A percentile compares a stretch with the other conserved stretches of the same genome.
Conservation (phyloP, 768 basidiomycete genomes). For the Boletales sp. region DNA sequence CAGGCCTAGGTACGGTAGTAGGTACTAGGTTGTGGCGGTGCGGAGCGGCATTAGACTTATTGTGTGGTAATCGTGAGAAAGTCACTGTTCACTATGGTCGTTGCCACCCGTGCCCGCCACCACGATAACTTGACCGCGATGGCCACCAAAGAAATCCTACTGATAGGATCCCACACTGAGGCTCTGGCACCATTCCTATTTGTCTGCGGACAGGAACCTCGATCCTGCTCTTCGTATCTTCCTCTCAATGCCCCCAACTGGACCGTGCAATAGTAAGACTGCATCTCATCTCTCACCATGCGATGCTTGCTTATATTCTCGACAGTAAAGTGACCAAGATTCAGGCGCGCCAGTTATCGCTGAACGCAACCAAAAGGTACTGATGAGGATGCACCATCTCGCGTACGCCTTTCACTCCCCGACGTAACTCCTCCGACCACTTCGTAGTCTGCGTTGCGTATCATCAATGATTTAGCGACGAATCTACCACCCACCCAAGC, state of each 20-base stretch:
- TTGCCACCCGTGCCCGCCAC: no score
- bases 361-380: conserved; percentile 89
- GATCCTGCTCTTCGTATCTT: conserved; percentile 78
- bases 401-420: conserved; percentile 36
- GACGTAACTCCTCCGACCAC: conserved; percentile 4
- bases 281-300: not conserved
- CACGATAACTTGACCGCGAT: no score
- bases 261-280: conserved; percentile 89
- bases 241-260: conserved; percentile 92
- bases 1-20: no score
- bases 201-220: conserved; percentile 46
- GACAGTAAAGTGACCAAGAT: conserved; percentile 93
- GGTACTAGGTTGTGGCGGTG: no score
- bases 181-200: no score
- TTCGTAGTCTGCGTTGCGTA: conserved; percentile 82
- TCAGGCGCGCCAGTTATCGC: conserved; percentile 86
- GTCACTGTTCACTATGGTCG: no score
- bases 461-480: conserved; percentile 89
- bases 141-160: no score
- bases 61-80: no score
- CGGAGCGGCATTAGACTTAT: no score
- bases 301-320: conserved; percentile 1
- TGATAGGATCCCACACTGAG: no score
- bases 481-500: conserved; percentile 92
- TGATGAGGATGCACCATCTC: conserved; percentile 90